These are phyloP conservation scores for Chalaropsis thielavioides DNA, from an alignment of 2,329 filamentous ascomycete species.

Conservation along the genomic window DNA sequence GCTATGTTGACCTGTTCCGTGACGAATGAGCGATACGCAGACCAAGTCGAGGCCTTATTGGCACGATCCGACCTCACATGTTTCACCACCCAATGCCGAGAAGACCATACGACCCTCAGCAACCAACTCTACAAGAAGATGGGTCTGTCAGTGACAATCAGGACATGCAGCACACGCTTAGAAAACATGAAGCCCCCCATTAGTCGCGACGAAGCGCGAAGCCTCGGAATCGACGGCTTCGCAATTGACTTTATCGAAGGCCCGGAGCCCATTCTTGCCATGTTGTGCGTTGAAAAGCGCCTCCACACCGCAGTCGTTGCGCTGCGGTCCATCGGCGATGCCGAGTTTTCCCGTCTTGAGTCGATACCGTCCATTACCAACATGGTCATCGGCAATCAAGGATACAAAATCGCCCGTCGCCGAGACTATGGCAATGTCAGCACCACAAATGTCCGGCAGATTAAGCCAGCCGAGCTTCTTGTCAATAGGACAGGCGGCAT, in stretches of 20 bases:
- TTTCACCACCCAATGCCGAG: constrained; percentile 61
- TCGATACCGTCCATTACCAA: constrained; percentile 42
- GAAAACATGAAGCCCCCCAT: constrained; percentile 41
- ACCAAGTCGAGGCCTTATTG: constrained; percentile 40
- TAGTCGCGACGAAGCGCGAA: constrained; percentile 37
- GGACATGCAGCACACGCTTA: constrained; percentile 43
- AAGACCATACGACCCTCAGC: constrained; percentile 62
- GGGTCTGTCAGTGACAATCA: constrained; percentile 57
- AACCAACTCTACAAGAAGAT: constrained; percentile 47
- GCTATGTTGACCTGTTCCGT: constrained; percentile 68
- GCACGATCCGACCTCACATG: constrained; percentile 40
- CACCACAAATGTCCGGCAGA: constrained; percentile 51
- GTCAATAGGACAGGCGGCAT: constrained; percentile 74
- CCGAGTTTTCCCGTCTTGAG: constrained; percentile 53
- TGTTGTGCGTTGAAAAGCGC: constrained; percentile 63
- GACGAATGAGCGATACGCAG: constrained; percentile 52
- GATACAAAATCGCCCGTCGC: constrained; percentile 53
- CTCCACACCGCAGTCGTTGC: constrained; percentile 56
- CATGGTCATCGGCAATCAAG: constrained; percentile 55
- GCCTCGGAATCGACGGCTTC: constrained; percentile 62
- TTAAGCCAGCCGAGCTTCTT: constrained; percentile 44
- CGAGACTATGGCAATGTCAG: constrained; percentile 67
- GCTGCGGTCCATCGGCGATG: constrained; percentile 46
- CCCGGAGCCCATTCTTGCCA: constrained; percentile 68
- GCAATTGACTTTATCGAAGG: constrained; percentile 66